These are phyloP conservation scores for Phialophora expanda DNA, from an alignment of 2,329 filamentous ascomycete species.

Conservation along the genomic window DNA sequence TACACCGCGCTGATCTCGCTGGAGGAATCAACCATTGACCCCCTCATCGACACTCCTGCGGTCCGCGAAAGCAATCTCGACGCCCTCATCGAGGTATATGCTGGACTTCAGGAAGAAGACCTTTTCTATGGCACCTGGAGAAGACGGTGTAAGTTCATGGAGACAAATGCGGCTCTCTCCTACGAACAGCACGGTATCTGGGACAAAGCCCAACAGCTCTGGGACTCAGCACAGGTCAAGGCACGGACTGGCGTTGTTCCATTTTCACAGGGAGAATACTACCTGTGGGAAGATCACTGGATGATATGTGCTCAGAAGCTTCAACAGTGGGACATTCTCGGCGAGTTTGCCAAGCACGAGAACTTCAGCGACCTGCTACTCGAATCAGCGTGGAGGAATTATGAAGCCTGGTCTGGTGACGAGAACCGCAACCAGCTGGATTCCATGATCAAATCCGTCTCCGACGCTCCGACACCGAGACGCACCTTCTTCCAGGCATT, in stretches of 20 bases:
- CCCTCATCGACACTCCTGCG: constrained; percentile 79
- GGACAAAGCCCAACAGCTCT: constrained; percentile 98
- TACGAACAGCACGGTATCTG: constrained; percentile 99
- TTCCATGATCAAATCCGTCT: constrained; percentile 92
- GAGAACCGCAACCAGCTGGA: constrained; percentile 89
- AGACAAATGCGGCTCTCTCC: constrained; percentile 94
- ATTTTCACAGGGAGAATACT: constrained; percentile 96
- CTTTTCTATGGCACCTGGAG: constrained; percentile 98
- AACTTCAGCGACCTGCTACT: constrained; percentile 96
- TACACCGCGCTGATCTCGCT: constrained; percentile 91
- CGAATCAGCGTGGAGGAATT: constrained; percentile 93
- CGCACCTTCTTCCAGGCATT: constrained; percentile 98
- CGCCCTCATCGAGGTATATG: constrained; percentile 91
- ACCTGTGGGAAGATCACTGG: constrained; percentile 99
- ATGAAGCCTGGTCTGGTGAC: constrained; percentile 89
- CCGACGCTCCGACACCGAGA: constrained; percentile 93
- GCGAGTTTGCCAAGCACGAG: constrained; percentile 98
- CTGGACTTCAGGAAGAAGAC: constrained; percentile 89
- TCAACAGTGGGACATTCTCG: constrained; percentile 97
- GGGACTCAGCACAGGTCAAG: constrained; percentile 96
- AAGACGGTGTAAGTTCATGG: constrained; percentile 90
- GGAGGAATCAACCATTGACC: constrained; percentile 84
- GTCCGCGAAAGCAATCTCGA: constrained; percentile 95
- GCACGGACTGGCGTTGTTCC: constrained; percentile 94
- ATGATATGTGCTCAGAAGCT: constrained; percentile 96